Conservation (phyloP, 2,329 filamentous ascomycete genomes). For the Penicillium sp. region DNA sequence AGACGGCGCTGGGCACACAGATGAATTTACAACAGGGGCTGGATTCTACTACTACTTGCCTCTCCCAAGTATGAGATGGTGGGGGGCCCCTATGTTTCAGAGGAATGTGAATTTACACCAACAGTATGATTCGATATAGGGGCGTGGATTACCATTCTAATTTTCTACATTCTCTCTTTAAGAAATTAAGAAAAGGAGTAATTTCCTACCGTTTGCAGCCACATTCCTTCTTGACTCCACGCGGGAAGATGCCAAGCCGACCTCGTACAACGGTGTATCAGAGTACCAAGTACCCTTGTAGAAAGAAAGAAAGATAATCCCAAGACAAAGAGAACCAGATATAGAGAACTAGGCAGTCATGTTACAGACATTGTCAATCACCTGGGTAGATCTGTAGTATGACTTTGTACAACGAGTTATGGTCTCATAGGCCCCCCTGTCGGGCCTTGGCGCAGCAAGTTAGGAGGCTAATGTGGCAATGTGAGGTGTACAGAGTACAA, state of each 20-base stretch:
- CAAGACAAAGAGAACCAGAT: background rate
- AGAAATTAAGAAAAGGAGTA: background rate
- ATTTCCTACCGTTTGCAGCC: slow-evolving; percentile 10
- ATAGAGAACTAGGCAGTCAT: background rate
- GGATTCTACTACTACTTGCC: background rate
- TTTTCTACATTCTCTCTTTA: background rate
- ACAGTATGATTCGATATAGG: background rate
- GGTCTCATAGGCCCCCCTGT: background rate
- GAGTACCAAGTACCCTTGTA: background rate
- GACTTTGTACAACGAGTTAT: background rate
- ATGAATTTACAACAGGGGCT: slow-evolving; percentile 5
- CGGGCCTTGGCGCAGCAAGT: slow-evolving; percentile 5
- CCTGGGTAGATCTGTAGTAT: background rate
- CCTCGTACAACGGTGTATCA: background rate
- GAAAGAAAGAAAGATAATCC: background rate
- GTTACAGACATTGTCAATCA: background rate
- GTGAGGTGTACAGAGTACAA: background rate
- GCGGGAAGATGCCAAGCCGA: slow-evolving; percentile 16
- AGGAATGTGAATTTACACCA: slow-evolving; percentile 15
- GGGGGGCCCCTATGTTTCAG: slow-evolving; percentile 3
- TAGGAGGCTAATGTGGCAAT: slow-evolving; percentile 4
- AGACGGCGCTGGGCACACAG: slow-evolving; percentile 2
- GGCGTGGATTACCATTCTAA: background rate
- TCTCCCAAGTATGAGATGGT: slow-evolving; percentile 2
- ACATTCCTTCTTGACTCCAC: slow-evolving; percentile 11